These are phyloP conservation scores for Umbelopsis sp. DNA, from an alignment of 192 early-diverging fungal species.

Conservation along the genomic window DNA sequence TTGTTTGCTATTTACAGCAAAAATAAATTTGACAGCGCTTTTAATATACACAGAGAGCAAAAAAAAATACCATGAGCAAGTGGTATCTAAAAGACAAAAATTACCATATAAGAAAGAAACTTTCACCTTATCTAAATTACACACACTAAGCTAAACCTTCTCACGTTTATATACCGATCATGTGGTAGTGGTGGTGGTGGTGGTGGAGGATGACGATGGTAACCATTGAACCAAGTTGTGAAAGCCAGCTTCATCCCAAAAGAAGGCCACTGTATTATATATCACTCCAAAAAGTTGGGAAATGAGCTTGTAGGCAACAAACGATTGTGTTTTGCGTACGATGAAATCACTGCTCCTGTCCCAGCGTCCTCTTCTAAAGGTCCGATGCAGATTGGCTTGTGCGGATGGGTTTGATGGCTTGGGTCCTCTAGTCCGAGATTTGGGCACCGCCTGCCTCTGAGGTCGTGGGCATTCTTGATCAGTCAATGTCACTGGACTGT, in stretches of 20 bases:
- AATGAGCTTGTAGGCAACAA: background rate
- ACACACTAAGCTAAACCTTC: background rate
- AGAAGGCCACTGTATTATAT: background rate
- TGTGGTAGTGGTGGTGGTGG: background rate
- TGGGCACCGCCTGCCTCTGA: background rate
- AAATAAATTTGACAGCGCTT: too few relatives aligned
- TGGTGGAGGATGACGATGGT: background rate
- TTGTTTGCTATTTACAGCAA: too few relatives aligned
- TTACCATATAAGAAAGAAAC: background rate
- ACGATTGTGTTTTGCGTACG: background rate
- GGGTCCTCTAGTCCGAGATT: background rate
- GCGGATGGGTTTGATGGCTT: background rate
- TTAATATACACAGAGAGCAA: too few relatives aligned
- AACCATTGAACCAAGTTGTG: background rate
- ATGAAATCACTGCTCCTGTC: background rate
- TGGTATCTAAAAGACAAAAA: background rate
- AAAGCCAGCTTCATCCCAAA: constrained; percentile 10
- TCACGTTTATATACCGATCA: constrained; percentile 1
- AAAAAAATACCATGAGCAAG: too few relatives aligned
- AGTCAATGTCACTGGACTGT: background rate
- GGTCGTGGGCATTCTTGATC: background rate
- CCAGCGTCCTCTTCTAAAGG: background rate
- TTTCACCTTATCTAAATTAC: background rate
- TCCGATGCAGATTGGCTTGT: background rate
- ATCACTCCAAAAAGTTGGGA: background rate